phyloP scores from a whole-genome alignment of 1,284 basidiomycete genomes.

The Vanrija pseudolonga region DNA sequence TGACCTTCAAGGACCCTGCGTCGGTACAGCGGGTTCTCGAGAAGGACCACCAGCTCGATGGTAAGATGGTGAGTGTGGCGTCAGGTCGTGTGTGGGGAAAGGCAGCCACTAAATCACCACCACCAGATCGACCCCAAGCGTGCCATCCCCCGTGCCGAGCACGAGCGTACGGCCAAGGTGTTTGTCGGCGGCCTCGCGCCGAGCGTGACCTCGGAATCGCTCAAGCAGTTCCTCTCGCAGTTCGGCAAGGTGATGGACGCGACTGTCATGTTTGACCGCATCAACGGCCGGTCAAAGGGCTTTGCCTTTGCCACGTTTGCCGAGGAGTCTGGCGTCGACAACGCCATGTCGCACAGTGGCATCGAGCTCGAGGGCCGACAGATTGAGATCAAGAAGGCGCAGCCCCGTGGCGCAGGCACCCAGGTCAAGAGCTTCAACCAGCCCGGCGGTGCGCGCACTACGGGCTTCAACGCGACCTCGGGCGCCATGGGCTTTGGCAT shows the following conservation, averaged over 20 bases:
- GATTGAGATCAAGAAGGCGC: constrained; percentile 91
- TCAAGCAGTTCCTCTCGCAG: constrained; percentile 87
- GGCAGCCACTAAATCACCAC: neutral
- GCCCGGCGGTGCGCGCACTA: constrained; percentile 22
- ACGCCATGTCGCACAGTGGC: constrained; percentile 76
- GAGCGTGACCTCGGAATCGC: constrained; percentile 85
- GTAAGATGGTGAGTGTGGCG: constrained; percentile 71
- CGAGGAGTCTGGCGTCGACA: constrained; percentile 79
- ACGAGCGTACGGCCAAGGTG: constrained; percentile 83
- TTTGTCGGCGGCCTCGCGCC: constrained; percentile 94
- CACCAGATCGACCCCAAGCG: constrained; percentile 99
- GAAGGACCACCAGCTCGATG: constrained; percentile 82
- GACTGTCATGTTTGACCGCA: constrained; percentile 97
- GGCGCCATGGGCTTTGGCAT: constrained; percentile 27
- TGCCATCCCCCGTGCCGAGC: constrained; percentile 92
- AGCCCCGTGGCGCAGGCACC: constrained; percentile 60
- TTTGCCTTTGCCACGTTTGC: constrained; percentile 95
- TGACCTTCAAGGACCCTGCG: constrained; percentile 82
- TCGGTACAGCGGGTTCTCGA: constrained; percentile 87
- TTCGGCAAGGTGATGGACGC: constrained; percentile 90
- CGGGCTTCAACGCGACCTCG: constrained; percentile 16
- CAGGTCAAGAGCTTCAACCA: constrained; percentile 42
- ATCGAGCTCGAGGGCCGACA: constrained; percentile 88
- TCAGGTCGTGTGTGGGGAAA: neutral
- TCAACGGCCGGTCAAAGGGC: constrained; percentile 91